phyloP scores from a whole-genome alignment of 345 rosid species.

The Gossypium thurberi region DNA sequence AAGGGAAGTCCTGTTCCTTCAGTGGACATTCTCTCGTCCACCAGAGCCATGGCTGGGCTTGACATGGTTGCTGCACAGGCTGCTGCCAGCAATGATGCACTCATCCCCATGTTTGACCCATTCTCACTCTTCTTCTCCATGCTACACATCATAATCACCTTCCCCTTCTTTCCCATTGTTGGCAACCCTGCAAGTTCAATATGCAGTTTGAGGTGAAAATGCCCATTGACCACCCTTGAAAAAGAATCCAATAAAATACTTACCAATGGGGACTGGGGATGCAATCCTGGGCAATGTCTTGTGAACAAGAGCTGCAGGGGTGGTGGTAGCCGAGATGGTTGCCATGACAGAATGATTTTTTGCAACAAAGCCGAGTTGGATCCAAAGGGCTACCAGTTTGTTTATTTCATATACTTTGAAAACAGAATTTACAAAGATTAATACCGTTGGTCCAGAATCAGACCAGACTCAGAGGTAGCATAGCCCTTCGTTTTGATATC shows the following conservation, averaged over 20 bases:
- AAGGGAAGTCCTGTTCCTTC: conserved; percentile 96
- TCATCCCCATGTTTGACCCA: conserved; percentile 31
- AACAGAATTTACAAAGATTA: too few species aligned
- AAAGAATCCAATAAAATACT: background rate
- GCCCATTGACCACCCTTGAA: background rate
- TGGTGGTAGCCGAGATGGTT: conserved; percentile 40
- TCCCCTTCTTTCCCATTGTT: conserved; percentile 41
- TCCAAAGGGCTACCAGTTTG: background rate
- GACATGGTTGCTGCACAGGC: conserved; percentile 50
- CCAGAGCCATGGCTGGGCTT: conserved; percentile 78
- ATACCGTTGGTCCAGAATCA: background rate
- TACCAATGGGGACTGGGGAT: conserved; percentile 59
- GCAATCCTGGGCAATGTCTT: conserved; percentile 35
- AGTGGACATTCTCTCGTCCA: conserved; percentile 84
- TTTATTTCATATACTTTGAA: too few species aligned
- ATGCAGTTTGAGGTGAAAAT: background rate
- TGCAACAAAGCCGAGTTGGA: conserved; percentile 2
- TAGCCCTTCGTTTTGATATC: conserved; percentile 37
- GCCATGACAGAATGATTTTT: conserved; percentile 33
- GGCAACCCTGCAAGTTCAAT: conserved; percentile 52
- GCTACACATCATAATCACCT: conserved; percentile 40
- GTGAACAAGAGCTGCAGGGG: conserved; percentile 35
- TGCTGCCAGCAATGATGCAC: conserved; percentile 44
- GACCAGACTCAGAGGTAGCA: conserved; percentile 8
- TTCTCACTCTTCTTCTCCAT: conserved; percentile 36